Evolutionary conservation across 805 yeast genomes (phyloP).

Genomic region (Wickerhamomyces kurtzmanii): DNA sequence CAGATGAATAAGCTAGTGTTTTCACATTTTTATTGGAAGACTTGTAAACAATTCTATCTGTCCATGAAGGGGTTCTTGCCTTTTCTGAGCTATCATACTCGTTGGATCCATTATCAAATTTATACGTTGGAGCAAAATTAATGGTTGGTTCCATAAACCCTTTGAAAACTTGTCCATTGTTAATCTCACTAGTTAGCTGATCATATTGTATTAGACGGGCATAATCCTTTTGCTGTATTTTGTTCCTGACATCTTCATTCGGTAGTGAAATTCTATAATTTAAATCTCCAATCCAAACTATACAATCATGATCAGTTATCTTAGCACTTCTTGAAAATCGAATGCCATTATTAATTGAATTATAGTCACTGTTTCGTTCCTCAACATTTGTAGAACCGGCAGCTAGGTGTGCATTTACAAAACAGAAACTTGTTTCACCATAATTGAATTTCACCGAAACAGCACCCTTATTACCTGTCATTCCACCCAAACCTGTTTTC

Average conservation of each 20-base stretch:
- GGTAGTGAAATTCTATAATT: slow-evolving; percentile 70
- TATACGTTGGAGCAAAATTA: slow-evolving; percentile 82
- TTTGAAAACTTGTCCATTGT: slow-evolving; percentile 59
- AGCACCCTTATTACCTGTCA: slow-evolving; percentile 95
- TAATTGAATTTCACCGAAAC: slow-evolving; percentile 84
- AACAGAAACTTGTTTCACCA: slow-evolving; percentile 72
- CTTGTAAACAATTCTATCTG: slow-evolving; percentile 72
- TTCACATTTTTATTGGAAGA: slow-evolving; percentile 47
- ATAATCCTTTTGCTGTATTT: slow-evolving; percentile 35
- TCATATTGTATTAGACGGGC: slow-evolving; percentile 55
- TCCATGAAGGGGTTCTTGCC: slow-evolving; percentile 93
- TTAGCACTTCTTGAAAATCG: slow-evolving; percentile 68
- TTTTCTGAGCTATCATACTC: slow-evolving; percentile 85
- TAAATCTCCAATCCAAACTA: slow-evolving; percentile 92
- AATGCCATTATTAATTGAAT: slow-evolving; percentile 64
- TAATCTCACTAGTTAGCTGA: slow-evolving; percentile 72
- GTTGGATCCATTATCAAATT: slow-evolving; percentile 77
- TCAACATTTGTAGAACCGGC: slow-evolving; percentile 79
- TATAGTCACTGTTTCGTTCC: slow-evolving; percentile 82
- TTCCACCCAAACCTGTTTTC: slow-evolving; percentile 94
- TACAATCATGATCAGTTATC: slow-evolving; percentile 76
- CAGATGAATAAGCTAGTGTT: slow-evolving; percentile 63
- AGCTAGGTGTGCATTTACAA: slow-evolving; percentile 87
- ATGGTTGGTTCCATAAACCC: slow-evolving; percentile 72
- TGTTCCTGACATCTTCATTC: slow-evolving; percentile 62